phyloP scores from a whole-genome alignment of 129 eudicot species.

The Chrysanthemum lavandulifolium region DNA sequence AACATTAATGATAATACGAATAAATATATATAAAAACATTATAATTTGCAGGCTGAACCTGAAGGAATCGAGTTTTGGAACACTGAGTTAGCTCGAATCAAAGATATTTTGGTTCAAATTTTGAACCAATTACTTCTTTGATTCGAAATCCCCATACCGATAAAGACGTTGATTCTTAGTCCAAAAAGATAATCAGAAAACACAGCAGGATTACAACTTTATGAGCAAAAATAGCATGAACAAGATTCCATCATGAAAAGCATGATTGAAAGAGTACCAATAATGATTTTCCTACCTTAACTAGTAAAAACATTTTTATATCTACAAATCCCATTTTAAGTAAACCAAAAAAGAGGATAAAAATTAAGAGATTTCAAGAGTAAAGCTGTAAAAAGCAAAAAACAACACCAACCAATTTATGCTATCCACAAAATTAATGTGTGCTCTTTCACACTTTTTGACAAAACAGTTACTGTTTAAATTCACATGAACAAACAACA shows the following conservation, averaged over 20 bases:
- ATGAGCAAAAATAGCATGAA: constrained; percentile 37
- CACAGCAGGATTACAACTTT: constrained; percentile 26
- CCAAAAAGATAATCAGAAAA: constrained; percentile 18
- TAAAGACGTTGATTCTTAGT: constrained; percentile 12
- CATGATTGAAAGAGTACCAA: constrained; percentile 35
- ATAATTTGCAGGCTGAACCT: constrained; percentile 6
- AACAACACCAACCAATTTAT: background rate
- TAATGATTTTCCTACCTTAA: constrained; percentile 30
- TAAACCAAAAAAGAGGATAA: background rate
- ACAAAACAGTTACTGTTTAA: constrained; percentile 28
- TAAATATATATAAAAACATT: no score
- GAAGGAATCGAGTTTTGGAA: background rate
- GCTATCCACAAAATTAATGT: constrained; percentile 25
- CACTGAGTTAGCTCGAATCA: background rate
- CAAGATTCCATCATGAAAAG: constrained; percentile 36
- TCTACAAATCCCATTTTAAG: constrained; percentile 19
- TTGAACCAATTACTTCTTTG: background rate
- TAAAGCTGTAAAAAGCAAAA: constrained; percentile 9
- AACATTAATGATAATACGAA: no score
- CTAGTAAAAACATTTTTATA: constrained; percentile 21
- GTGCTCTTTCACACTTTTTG: constrained; percentile 24
- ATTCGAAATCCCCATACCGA: constrained; percentile 21
- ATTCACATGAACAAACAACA: background rate
- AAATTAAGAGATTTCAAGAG: constrained; percentile 4
- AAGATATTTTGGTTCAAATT: background rate